Conservation (phyloP, 108 stramenopile genomes). For the Cyclotella choctawhatcheeana region DNA sequence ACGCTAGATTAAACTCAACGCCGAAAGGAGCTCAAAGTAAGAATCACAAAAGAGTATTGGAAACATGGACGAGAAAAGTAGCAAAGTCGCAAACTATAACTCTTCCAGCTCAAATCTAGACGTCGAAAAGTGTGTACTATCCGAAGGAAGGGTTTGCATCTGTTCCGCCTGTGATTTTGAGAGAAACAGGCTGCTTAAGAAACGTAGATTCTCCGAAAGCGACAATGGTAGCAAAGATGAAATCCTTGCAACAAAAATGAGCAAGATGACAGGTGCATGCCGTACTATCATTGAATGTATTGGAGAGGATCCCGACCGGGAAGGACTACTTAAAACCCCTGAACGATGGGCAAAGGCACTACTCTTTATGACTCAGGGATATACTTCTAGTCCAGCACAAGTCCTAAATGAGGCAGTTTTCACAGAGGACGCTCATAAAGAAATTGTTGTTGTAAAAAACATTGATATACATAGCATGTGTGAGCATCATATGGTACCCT, state of each 20-base stretch:
- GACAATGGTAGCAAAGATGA: neutral
- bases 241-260: constrained; percentile 40
- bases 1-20: too few relatives aligned
- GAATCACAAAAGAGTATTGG: too few relatives aligned
- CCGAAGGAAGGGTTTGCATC: constrained; percentile 20
- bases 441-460: constrained; percentile 97
- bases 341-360: constrained; percentile 95
- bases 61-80: too few relatives aligned
- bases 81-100: too few relatives aligned
- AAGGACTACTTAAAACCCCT: constrained; percentile 94
- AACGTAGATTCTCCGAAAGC: constrained; percentile 3
- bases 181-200: neutral
- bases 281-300: constrained; percentile 94
- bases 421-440: constrained; percentile 86
- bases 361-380: constrained; percentile 93
- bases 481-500: constrained; percentile 99
- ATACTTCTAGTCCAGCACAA: constrained; percentile 67
- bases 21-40: too few relatives aligned
- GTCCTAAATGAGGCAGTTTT: constrained; percentile 95
- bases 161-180: constrained; percentile 13
- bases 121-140: constrained; percentile 10
- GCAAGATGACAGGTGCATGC: constrained; percentile 86
- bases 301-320: constrained; percentile 94
- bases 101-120: neutral
- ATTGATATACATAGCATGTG: constrained; percentile 96